Evolutionary conservation across 495 filamentous ascomycete genomes (phyloP).

Genomic region (Penicillium parvum): DNA sequence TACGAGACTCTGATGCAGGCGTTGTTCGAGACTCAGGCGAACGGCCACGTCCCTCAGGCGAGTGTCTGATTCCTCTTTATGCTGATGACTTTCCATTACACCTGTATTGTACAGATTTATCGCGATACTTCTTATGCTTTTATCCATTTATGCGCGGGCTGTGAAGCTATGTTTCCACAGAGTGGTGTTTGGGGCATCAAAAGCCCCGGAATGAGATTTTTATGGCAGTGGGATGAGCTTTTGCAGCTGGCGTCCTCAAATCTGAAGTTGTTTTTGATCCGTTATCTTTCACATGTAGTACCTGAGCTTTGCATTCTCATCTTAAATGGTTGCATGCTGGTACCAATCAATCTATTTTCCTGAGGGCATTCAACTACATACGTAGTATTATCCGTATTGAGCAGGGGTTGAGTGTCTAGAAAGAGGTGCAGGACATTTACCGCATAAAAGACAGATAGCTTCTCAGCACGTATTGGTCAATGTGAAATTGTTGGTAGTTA

Average conservation of each 20-base stretch:
- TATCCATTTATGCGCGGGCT: constrained; percentile 4
- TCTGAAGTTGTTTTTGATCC: constrained; percentile 8
- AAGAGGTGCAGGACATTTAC: no score
- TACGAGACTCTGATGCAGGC: constrained; percentile 37
- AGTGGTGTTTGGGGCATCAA: constrained; percentile 17
- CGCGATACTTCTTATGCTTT: constrained; percentile 3
- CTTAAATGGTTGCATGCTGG: not conserved
- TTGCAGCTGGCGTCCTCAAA: constrained; percentile 8
- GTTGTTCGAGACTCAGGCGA: constrained; percentile 34
- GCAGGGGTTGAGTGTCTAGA: no score
- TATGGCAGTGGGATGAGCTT: constrained; percentile 18
- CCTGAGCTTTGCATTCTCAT: not conserved
- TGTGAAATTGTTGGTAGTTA: constrained; percentile 5
- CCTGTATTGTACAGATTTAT: constrained; percentile 17
- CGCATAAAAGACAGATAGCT: not conserved
- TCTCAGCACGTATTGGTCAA: not conserved
- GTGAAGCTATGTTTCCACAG: constrained; percentile 3
- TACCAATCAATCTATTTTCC: no score
- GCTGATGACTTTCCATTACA: constrained; percentile 6
- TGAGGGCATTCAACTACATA: no score
- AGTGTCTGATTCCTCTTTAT: constrained; percentile 14
- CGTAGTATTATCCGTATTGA: no score
- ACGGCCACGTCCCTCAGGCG: constrained; percentile 28
- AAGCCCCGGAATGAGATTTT: constrained; percentile 6
- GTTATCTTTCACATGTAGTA: not conserved